Percentiles rank a stretch among this genome's conserved stretches.
phyloP scores from a whole-genome alignment of 140 eudicot genomes.

The Oenanthe javanica region DNA sequence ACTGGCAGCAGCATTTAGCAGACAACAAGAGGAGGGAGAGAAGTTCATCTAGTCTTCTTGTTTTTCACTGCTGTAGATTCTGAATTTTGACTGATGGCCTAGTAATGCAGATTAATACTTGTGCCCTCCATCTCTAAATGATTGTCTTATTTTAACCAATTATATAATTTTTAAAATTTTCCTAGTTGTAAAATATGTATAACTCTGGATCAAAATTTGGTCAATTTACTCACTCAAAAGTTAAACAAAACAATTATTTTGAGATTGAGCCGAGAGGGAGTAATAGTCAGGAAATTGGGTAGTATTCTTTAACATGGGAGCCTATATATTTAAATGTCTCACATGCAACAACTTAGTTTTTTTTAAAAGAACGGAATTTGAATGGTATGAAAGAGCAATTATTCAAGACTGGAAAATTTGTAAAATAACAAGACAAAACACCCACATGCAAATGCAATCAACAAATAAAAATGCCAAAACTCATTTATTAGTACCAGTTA shows the following conservation, averaged over 20 bases:
- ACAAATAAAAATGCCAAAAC: neutral
- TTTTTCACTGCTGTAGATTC: neutral
- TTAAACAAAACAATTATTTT: too few species aligned
- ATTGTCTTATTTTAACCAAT: too few species aligned
- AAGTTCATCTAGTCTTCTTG: neutral
- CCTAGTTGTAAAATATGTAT: too few species aligned
- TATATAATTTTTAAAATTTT: too few species aligned
- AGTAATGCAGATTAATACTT: neutral
- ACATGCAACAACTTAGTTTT: neutral
- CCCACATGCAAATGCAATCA: constrained; percentile 9
- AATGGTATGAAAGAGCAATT: neutral
- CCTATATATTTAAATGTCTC: neutral
- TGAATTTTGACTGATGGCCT: neutral
- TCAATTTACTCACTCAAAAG: too few species aligned
- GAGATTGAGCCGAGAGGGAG: too few species aligned
- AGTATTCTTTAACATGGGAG: neutral
- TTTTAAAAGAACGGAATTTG: neutral
- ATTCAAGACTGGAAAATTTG: neutral
- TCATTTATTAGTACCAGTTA: constrained; percentile 1
- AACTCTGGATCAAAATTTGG: too few species aligned
- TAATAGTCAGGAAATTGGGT: neutral
- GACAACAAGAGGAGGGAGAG: neutral
- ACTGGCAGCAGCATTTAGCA: constrained; percentile 5
- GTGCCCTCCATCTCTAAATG: neutral
- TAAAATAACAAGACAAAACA: neutral